Evolutionary conservation across 768 basidiomycete species (phyloP), one percentile per base, ranked within the genome.

Genomic region (Terana coerulea): DNA sequence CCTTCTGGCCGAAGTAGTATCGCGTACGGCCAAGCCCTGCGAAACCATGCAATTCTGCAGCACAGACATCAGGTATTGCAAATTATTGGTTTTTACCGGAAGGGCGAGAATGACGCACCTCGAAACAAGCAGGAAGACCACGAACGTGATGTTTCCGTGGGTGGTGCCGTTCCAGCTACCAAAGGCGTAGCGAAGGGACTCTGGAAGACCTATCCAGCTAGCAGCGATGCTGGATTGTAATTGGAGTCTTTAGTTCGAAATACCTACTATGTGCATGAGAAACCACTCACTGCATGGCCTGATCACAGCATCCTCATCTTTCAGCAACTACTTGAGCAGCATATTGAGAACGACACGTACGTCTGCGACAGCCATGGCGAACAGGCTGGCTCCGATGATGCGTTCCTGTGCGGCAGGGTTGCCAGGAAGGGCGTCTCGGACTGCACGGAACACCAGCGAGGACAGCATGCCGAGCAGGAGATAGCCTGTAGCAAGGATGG

Each of bases 131-230:
- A 91, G 71, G 22, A 82, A 67, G 26, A 83, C 46, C 21, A 79
- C 77, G 51, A 81, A 69, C 3, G 86, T 81, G 61, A 89, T 83
- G 60, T 90, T 91, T 29, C 88, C 88, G 57, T 90, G 88, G 0
- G 81, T 86, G 73, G 79, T 84, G 24, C 73, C 62, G 64, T 89
- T 90, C 89, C 88, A 91, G 12, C 62, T 59, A 7, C 63, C 63
- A 30, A 78, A 69, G 24, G 72, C 68, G 52, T 74, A 82, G 42
- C 73, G 74, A 55, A 87, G 64, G 24, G 77, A 70, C 29, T 66
- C 57, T 0, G 89, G 89, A 25, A 89, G 75, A 7, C 77, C 77
- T 33, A 79, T 47, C 59, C 81, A 75, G 14, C 83, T 80, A 28
- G 72, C 75, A 15, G 69, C 61, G 55, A 90, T 77, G 61, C 88